Percentiles rank a stretch among this genome's conserved stretches.
Conservation (phyloP, 768 basidiomycete genomes). For the Suillus fuscotomentosus region DNA sequence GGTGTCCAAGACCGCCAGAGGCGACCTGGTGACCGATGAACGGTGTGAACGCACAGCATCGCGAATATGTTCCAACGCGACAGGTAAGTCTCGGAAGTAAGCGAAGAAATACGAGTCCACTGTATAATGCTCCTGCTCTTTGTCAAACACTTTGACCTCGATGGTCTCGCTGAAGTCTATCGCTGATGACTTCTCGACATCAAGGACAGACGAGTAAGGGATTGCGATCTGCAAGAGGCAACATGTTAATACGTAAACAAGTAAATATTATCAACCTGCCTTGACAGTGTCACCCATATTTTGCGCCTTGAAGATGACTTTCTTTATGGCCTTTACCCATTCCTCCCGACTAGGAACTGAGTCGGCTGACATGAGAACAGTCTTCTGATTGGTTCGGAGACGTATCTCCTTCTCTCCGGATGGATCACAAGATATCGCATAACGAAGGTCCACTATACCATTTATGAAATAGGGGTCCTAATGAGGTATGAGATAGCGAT, state of each 20-base stretch:
- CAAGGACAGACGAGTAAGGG: constrained; percentile 85
- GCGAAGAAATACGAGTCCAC: constrained; percentile 93
- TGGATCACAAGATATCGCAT: constrained; percentile 87
- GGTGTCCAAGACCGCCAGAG: constrained; percentile 52
- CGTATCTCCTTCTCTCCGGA: constrained; percentile 77
- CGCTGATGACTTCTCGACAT: constrained; percentile 83
- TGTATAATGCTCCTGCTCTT: constrained; percentile 52
- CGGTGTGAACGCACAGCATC: constrained; percentile 66
- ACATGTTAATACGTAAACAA: constrained; percentile 4
- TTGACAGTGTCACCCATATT: constrained; percentile 97
- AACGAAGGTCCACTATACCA: constrained; percentile 93
- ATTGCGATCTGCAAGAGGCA: constrained; percentile 71
- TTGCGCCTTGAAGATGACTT: constrained; percentile 93
- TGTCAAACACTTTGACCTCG: constrained; percentile 89
- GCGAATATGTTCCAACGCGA: constrained; percentile 79
- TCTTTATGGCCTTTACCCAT: constrained; percentile 95
- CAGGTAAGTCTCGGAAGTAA: constrained; percentile 82
- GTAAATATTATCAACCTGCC: constrained; percentile 38
- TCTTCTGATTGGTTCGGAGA: constrained; percentile 79
- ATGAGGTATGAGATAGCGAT: constrained; percentile 5
- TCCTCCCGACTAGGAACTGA: constrained; percentile 84
- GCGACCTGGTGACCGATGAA: constrained; percentile 21
- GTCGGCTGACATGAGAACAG: constrained; percentile 68
- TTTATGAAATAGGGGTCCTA: constrained; percentile 98
- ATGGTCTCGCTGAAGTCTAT: constrained; percentile 98